Evolutionary conservation across 1,139 yeast genomes (phyloP), one percentile per base, ranked within the genome.

Genomic region (Pichia sp.): DNA sequence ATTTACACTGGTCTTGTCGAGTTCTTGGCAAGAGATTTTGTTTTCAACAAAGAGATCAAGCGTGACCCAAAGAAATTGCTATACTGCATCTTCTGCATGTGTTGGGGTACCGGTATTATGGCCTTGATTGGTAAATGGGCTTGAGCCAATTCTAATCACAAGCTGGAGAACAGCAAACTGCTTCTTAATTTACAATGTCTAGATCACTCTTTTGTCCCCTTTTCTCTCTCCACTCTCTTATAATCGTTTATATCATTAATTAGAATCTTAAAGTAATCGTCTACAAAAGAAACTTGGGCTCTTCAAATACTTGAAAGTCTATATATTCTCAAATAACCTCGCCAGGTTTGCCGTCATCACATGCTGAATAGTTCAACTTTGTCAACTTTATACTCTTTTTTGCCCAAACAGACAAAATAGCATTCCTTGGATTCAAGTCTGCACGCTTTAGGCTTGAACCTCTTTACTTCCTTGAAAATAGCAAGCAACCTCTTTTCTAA

Each of bases 111-210:
- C 18, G 95, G 87, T 46, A 67, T 87, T 49, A 88, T 88, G 96
- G 95, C 96, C 1, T 73, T 88, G 53, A 73, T 88, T 52, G 96
- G 95, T 54, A 83, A 79, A 66, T 88, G 96, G 96, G 96, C 95
- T 7, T 12, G n/a, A 9, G 5, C n/a, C n/a, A n/a, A 4, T 37
- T 12, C n/a, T n/a, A 12, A 18, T 10, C 13, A 12, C 10, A 16
- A 39, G 19, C 13, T 12, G 4, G 7, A 39, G 8, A 39, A 39
- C 8, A 21, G 13, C 3, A 39, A 21, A n/a, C 12, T n/a, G 19
- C 16, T 12, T 18, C 16, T 13, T 39, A 39, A 13, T 22, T 39
- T 39, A 21, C 26, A 18, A 12, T 21, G 16, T 39, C 9, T 34
- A 13, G 26, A 21, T 39, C 19, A 8, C 23, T 19, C 25, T 18